Evolutionary conservation across 1,284 basidiomycete genomes (phyloP).

Genomic region (Cryptococcus amylolentus): DNA sequence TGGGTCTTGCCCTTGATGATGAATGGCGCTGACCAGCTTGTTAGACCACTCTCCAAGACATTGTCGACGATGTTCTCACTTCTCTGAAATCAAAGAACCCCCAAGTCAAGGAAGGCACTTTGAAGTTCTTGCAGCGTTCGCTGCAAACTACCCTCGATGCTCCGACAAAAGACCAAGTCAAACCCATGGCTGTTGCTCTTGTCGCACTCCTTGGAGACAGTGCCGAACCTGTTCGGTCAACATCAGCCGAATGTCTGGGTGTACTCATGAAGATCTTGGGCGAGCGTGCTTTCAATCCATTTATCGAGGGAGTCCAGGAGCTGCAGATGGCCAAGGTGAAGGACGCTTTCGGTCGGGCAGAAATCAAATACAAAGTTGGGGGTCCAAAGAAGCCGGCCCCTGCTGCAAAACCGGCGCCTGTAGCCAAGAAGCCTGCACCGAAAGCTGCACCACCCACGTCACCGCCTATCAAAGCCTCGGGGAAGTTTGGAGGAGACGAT

Average conservation of each 20-base stretch:
- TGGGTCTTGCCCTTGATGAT: conserved; percentile 50
- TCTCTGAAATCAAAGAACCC: conserved; percentile 89
- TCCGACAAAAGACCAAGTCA: conserved; percentile 71
- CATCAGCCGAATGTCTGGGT: conserved; percentile 83
- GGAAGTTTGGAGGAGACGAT: conserved; percentile 19
- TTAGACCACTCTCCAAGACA: conserved; percentile 74
- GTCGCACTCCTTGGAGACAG: conserved; percentile 79
- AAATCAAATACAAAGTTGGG: conserved; percentile 76
- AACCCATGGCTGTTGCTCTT: conserved; percentile 76
- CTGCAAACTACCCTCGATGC: conserved; percentile 62
- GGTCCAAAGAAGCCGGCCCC: conserved; percentile 55
- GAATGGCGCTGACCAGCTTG: conserved; percentile 9
- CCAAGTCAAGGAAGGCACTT: conserved; percentile 88
- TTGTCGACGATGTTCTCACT: conserved; percentile 77
- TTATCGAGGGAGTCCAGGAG: conserved; percentile 83
- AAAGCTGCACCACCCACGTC: conserved; percentile 16
- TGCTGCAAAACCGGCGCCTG: conserved; percentile 51
- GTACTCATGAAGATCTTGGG: conserved; percentile 97
- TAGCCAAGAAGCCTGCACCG: conserved; percentile 44
- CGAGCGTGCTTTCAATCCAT: conserved; percentile 82
- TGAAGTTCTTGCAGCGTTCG: conserved; percentile 82
- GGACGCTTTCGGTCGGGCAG: conserved; percentile 84
- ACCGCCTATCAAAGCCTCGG: conserved; percentile 31
- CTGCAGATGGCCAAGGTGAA: conserved; percentile 89
- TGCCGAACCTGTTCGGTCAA: conserved; percentile 83